phyloP scores from a whole-genome alignment of 169 alveolate genomes.

The Perkinsus olseni region DNA sequence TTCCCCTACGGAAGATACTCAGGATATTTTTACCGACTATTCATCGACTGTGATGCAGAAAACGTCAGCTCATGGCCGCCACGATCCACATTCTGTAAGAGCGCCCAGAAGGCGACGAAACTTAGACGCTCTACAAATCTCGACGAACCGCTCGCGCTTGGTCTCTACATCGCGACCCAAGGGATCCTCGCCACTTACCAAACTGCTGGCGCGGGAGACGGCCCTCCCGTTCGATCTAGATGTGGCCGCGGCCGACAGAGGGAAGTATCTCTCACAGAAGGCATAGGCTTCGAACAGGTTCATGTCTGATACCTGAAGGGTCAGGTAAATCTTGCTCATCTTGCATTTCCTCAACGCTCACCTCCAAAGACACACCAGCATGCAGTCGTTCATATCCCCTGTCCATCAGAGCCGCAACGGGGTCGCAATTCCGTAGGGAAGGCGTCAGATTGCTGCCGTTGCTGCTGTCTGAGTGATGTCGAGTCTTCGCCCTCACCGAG shows the following conservation, averaged over 20 bases:
- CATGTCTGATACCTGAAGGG: neutral
- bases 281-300: neutral
- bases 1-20: too few relatives aligned
- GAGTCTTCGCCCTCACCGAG: neutral
- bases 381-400: neutral
- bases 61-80: too few relatives aligned
- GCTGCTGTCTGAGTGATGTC: too few relatives aligned
- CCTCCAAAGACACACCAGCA: neutral
- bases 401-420: neutral
- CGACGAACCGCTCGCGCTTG: too few relatives aligned
- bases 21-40: too few relatives aligned
- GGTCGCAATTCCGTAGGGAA: neutral
- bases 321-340: neutral
- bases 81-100: too few relatives aligned
- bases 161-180: neutral
- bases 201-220: neutral
- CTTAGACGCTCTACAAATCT: too few relatives aligned
- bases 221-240: neutral
- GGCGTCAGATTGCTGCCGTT: neutral
- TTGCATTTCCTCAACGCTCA: neutral
- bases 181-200: neutral
- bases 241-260: neutral
- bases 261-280: neutral
- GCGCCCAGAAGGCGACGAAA: too few relatives aligned
- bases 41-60: too few relatives aligned